Evolutionary conservation across 2,329 filamentous ascomycete genomes (phyloP), one percentile per base, ranked within the genome.

Genomic region (Fusarium napiforme): DNA sequence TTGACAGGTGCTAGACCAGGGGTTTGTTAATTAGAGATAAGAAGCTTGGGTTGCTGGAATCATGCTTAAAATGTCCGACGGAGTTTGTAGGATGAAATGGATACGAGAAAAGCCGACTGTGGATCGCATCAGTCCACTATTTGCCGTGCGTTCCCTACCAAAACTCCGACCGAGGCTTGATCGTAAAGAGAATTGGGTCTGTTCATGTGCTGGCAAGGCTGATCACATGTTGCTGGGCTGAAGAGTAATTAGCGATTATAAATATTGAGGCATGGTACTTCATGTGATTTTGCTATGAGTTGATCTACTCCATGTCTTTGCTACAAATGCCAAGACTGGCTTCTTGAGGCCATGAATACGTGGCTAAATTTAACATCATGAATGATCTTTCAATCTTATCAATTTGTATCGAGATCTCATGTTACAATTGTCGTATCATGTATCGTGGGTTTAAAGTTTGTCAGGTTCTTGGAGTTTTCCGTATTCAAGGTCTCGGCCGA

Each of bases 41-140:
- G 16, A 50, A 30, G 43, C 15, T 40, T 36, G 32, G 53, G 30
- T 18, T 16, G 9, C 21, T 40, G 14, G 7, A 34, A 43, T 34
- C 46, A 64, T 57, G 23, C 53, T 70, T 46, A 55, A 66, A 70
- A 71, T 71, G 43, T 55, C 60, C 67, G 67, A 67, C 67, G 67
- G 67, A 30, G 49, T 71, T 71, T 67, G 50, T 30, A 23, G 45
- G 34, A 12, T 23, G 28, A 14, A 34, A 57, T 19, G 39, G 40
- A 30, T 30, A n/a, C 42, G 45, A 30, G 46, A 26, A 60, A 60
- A 12, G 9, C 66, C 67, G 67, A 70, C 15, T 43, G 60, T 70
- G 67, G 67, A 58, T 64, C 62, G 23, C 9, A 42, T 69, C 66
- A 69, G 67, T 55, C 66, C 67, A 69, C 59, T 47, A 62, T 50